Percentiles rank a stretch among this genome's conserved stretches.
Evolutionary conservation across 306 rosid genomes (phyloP).

Genomic region (Lathyrus aphaca): DNA sequence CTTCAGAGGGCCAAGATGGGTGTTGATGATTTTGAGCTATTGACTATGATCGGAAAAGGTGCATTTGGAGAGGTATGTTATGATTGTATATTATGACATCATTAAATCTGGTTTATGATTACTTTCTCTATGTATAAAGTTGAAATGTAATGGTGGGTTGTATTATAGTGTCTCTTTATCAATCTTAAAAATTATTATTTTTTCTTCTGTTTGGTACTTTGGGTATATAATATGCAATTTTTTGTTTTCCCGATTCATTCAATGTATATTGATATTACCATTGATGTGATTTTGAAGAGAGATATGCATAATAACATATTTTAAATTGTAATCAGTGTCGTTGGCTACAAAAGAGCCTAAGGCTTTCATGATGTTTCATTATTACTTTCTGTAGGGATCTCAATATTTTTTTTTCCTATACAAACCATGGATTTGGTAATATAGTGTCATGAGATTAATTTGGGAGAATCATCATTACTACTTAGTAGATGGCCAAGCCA

Average conservation of each 20-base stretch:
- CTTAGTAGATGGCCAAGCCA: constrained; percentile 20
- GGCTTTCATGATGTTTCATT: constrained; percentile 19
- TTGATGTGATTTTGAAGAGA: constrained; percentile 29
- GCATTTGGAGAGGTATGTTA: constrained; percentile 96
- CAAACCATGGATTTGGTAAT: background rate
- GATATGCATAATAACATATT: background rate
- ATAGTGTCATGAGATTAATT: constrained; percentile 15
- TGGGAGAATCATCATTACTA: constrained; percentile 14
- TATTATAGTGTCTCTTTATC: constrained; percentile 1
- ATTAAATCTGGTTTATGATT: constrained; percentile 15
- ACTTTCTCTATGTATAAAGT: constrained; percentile 24
- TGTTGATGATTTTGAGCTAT: constrained; percentile 85
- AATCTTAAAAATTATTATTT: constrained; percentile 18
- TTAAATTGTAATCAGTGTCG: constrained; percentile 16
- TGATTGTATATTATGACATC: constrained; percentile 22
- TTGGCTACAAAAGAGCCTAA: constrained; percentile 19
- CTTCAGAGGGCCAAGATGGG: constrained; percentile 99
- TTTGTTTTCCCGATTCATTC: constrained; percentile 21
- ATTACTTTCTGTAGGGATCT: background rate
- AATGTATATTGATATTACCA: background rate
- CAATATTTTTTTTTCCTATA: background rate
- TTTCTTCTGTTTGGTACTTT: background rate
- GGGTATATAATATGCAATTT: constrained; percentile 10
- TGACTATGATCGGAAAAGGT: constrained; percentile 98
- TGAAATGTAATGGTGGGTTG: constrained; percentile 21